phyloP scores from a whole-genome alignment of 352 stramenopile genomes.

The Pythium aphanidermatum region DNA sequence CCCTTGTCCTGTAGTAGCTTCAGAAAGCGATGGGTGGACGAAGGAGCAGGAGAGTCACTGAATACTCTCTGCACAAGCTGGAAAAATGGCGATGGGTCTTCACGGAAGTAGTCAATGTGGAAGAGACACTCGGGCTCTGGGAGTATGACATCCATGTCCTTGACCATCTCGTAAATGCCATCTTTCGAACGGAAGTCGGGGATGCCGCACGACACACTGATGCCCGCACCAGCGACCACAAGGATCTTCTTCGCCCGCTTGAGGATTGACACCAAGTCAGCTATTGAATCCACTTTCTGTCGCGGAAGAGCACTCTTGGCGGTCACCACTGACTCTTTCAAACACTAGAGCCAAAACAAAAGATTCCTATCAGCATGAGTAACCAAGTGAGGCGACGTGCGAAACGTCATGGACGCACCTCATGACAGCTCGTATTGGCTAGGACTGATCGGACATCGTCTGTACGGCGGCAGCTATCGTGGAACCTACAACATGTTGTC shows the following conservation, averaged over 20 bases:
- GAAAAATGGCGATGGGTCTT: conserved; percentile 96
- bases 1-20: conserved; percentile 87
- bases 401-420: conserved; percentile 21
- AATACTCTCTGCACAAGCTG: conserved; percentile 88
- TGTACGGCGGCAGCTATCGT: conserved; percentile 16
- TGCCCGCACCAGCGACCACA: conserved; percentile 90
- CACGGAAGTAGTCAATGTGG: conserved; percentile 95
- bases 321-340: conserved; percentile 27
- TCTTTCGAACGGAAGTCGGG: conserved; percentile 96
- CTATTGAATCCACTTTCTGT: conserved; percentile 38
- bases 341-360: conserved; percentile 22
- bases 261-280: conserved; percentile 63
- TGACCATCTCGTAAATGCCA: conserved; percentile 81
- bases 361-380: not conserved
- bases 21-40: conserved; percentile 94
- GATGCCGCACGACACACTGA: conserved; percentile 96
- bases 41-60: conserved; percentile 72
- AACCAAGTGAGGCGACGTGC: not conserved
- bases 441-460: conserved; percentile 40
- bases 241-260: conserved; percentile 84
- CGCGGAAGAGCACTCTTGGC: conserved; percentile 20
- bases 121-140: conserved; percentile 97
- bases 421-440: conserved; percentile 71
- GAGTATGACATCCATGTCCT: conserved; percentile 81
- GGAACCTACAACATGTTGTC: too few species aligned